A percentile compares a stretch with the other conserved stretches of the same genome.
Evolutionary conservation across 202 grass and related monocot species (phyloP).

Genomic region (Setaria italica): DNA sequence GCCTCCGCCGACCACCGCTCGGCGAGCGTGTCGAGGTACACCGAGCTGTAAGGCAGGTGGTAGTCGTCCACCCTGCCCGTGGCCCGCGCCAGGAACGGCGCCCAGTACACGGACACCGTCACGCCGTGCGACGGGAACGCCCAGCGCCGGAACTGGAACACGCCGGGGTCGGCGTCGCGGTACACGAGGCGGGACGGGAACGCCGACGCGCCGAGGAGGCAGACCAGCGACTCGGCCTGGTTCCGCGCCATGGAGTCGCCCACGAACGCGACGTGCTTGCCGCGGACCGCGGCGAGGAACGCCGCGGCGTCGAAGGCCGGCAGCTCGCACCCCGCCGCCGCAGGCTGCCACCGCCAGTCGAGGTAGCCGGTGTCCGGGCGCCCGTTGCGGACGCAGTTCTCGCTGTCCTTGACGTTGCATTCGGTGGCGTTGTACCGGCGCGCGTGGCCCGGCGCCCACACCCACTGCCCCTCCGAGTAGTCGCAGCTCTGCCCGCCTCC

Average conservation of each 20-base stretch:
- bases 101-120: slow-evolving; percentile 64
- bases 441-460: slow-evolving; percentile 29
- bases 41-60: background rate
- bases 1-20: slow-evolving; percentile 40
- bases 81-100: slow-evolving; percentile 53
- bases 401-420: slow-evolving; percentile 38
- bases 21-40: slow-evolving; percentile 53
- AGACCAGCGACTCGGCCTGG: too few species aligned
- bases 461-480: slow-evolving; percentile 50
- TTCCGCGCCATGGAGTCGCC: too few species aligned
- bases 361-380: slow-evolving; percentile 53
- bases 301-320: too few species aligned
- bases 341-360: slow-evolving; percentile 15
- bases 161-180: background rate
- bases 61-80: slow-evolving; percentile 19
- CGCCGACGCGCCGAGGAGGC: background rate
- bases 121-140: slow-evolving; percentile 53
- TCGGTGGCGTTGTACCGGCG: slow-evolving; percentile 48
- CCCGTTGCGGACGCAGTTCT: slow-evolving; percentile 57
- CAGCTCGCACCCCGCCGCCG: too few species aligned
- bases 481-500: background rate
- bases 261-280: too few species aligned
- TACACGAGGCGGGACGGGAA: background rate
- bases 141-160: slow-evolving; percentile 55
- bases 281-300: too few species aligned